Percentiles rank a stretch among this genome's conserved stretches.
Evolutionary conservation across 257 asterid species (phyloP).

Genomic region (Parsonsia alboflavescens): DNA sequence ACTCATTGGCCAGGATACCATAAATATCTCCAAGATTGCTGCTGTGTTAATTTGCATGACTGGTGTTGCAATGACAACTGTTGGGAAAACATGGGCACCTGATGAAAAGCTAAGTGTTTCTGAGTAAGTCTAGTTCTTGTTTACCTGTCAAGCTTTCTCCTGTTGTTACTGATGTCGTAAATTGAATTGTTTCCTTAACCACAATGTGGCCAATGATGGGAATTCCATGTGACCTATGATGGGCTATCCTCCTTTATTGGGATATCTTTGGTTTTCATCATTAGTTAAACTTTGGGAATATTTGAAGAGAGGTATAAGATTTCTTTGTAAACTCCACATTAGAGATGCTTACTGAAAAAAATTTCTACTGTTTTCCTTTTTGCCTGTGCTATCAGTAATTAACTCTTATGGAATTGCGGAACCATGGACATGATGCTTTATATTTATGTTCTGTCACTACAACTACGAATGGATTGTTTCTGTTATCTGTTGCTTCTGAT

Average conservation of each 20-base stretch:
- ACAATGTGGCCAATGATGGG: not conserved
- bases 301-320: not conserved
- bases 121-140: conserved; percentile 45
- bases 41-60: conserved; percentile 64
- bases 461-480: too few species aligned
- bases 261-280: not conserved
- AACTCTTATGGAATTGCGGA: too few species aligned
- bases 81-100: conserved; percentile 74
- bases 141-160: not conserved
- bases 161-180: too few species aligned
- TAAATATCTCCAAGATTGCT: conserved; percentile 45
- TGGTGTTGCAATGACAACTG: conserved; percentile 78
- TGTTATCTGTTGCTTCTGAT: too few species aligned
- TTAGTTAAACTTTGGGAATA: not conserved
- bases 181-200: not conserved
- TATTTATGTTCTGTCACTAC: too few species aligned
- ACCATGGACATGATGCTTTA: too few species aligned
- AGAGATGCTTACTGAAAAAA: too few species aligned
- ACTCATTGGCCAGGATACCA: conserved; percentile 50
- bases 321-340: too few species aligned
- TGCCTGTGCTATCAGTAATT: too few species aligned
- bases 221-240: not conserved
- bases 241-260: not conserved
- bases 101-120: conserved; percentile 49
- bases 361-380: too few species aligned